phyloP scores from a whole-genome alignment of 257 asterid genomes.

The Echium plantagineum region DNA sequence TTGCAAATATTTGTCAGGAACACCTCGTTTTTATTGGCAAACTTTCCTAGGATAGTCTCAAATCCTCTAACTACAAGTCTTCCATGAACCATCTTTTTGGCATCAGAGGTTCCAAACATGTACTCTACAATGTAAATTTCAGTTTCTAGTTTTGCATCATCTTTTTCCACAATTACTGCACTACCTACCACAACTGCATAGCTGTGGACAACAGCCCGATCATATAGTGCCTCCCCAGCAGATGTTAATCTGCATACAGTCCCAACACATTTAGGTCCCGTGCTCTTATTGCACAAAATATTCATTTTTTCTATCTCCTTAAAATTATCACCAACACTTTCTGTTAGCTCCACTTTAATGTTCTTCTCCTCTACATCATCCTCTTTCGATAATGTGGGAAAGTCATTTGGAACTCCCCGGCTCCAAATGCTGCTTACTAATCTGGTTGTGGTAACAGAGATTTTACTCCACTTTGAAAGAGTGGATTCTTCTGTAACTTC shows the following conservation, averaged over 20 bases:
- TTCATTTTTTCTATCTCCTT: background rate
- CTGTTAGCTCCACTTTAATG: background rate
- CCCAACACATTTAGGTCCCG: constrained; percentile 8
- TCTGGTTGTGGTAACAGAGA: constrained; percentile 12
- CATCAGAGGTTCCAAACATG: constrained; percentile 13
- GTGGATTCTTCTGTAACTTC: background rate
- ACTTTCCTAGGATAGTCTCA: constrained; percentile 12
- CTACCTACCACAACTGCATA: constrained; percentile 7
- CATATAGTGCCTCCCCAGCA: constrained; percentile 8
- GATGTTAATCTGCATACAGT: constrained; percentile 3
- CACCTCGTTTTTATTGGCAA: constrained; percentile 10
- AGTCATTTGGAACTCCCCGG: background rate
- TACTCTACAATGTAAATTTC: constrained; percentile 10
- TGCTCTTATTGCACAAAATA: background rate
- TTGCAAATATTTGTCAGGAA: constrained; percentile 16
- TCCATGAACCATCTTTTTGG: constrained; percentile 13
- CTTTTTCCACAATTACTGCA: constrained; percentile 2
- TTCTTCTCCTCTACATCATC: background rate
- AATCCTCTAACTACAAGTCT: constrained; percentile 11
- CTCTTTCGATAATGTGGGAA: background rate
- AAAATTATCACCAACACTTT: background rate
- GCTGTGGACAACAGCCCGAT: constrained; percentile 10
- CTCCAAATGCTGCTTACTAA: constrained; percentile 9
- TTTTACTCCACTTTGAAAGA: background rate
- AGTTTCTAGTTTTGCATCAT: constrained; percentile 1